Evolutionary conservation across 139 green algal species (phyloP).

Genomic region (Tetradesmus obliquus): DNA sequence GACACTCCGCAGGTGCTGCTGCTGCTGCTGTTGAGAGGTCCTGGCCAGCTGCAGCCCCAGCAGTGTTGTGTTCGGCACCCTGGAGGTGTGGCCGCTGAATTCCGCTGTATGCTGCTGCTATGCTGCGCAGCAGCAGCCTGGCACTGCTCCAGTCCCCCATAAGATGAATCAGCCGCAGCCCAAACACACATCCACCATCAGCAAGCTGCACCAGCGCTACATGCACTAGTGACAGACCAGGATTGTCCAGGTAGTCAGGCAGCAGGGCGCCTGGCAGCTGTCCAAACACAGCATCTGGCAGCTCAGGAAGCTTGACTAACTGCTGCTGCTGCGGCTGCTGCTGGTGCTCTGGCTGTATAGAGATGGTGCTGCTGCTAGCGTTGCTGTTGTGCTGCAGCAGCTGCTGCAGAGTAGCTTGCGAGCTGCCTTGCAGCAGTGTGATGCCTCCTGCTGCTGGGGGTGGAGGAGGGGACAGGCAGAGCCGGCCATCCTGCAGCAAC

Average conservation of each 20-base stretch:
- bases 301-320: neutral
- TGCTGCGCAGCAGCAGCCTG: neutral
- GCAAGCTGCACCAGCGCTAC: conserved; percentile 1
- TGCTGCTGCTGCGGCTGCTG: conserved; percentile 11
- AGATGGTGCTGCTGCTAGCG: neutral
- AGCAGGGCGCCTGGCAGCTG: conserved; percentile 18
- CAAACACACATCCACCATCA: conserved; percentile 19
- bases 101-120: conserved; percentile 8
- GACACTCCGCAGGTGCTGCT: neutral
- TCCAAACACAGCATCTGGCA: conserved; percentile 25
- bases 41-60: neutral
- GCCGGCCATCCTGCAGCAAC: neutral
- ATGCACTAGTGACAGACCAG: neutral
- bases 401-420: neutral
- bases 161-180: neutral
- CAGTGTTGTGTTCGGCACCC: neutral
- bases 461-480: neutral
- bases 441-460: conserved; percentile 2
- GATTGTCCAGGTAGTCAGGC: neutral
- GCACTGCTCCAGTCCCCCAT: conserved; percentile 29
- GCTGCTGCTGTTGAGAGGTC: neutral
- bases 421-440: conserved; percentile 1
- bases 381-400: conserved; percentile 10
- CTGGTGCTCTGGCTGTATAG: neutral
- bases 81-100: neutral